phyloP scores from a whole-genome alignment of 306 rosid genomes.

The Vigna hirtella region DNA sequence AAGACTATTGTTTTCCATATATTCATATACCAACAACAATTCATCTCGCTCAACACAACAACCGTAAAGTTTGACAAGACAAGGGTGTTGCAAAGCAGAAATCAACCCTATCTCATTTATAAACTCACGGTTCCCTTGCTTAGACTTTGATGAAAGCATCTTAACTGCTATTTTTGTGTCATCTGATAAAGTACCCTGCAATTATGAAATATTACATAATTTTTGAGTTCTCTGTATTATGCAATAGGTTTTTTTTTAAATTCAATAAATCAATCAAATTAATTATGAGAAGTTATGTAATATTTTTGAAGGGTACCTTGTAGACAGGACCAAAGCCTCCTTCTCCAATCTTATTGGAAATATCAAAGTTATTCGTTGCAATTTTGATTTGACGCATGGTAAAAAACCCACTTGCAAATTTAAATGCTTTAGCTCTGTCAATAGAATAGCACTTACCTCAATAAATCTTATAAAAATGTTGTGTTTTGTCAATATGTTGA shows the following conservation, averaged over 20 bases:
- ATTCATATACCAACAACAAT: too few species aligned
- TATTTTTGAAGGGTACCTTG: conserved; percentile 43
- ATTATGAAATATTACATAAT: not conserved
- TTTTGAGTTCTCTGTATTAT: not conserved
- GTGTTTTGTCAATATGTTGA: too few species aligned
- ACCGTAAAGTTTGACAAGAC: too few species aligned
- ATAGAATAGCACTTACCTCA: too few species aligned
- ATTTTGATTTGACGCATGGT: conserved; percentile 59
- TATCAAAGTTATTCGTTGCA: conserved; percentile 68
- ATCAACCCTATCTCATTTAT: too few species aligned
- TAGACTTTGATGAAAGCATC: too few species aligned
- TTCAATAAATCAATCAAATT: not conserved
- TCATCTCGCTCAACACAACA: too few species aligned
- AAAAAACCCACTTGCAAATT: conserved; percentile 51
- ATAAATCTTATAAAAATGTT: too few species aligned
- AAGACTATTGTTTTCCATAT: too few species aligned
- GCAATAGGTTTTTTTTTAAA: not conserved
- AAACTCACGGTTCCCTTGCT: too few species aligned
- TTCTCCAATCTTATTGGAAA: conserved; percentile 66
- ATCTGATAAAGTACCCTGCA: not conserved
- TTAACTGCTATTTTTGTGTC: too few species aligned
- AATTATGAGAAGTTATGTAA: not conserved
- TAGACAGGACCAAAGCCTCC: conserved; percentile 81
- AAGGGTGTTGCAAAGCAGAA: too few species aligned
- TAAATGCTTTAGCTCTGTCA: conserved; percentile 51